Percentiles rank a stretch among this genome's conserved stretches.
Evolutionary conservation across 371 early-diverging fungal species (phyloP).

Genomic region (Mucor irregularis): DNA sequence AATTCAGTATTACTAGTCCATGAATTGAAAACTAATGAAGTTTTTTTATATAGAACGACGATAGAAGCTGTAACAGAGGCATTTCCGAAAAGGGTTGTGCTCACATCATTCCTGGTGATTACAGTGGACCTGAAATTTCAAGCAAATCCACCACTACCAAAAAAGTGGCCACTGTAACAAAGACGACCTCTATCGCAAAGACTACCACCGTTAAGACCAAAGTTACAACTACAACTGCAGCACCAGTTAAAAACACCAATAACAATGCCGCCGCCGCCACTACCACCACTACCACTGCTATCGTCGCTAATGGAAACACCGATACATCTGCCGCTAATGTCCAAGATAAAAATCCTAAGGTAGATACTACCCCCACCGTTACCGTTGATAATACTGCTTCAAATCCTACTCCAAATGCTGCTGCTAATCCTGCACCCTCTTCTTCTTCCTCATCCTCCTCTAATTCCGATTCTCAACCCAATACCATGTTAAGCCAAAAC

Average conservation of each 20-base stretch:
- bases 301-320: not conserved
- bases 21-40: not conserved
- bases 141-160: conserved; percentile 37
- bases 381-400: not conserved
- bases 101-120: conserved; percentile 55
- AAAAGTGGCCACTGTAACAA: not conserved
- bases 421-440: conserved; percentile 4
- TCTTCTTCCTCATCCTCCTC: no score
- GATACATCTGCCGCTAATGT: not conserved
- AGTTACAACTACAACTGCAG: not conserved
- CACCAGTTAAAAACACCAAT: no score
- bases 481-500: not conserved
- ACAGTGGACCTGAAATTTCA: conserved; percentile 39
- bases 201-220: not conserved
- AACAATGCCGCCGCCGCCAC: not conserved
- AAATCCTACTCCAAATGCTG: not conserved
- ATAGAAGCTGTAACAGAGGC: conserved; percentile 48
- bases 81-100: conserved; percentile 56
- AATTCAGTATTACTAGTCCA: not conserved
- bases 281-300: not conserved
- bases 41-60: conserved; percentile 18
- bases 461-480: no score
- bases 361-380: not conserved
- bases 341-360: not conserved
- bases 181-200: not conserved